phyloP scores from a whole-genome alignment of 2,329 filamentous ascomycete species.

The Verticillium longisporum region DNA sequence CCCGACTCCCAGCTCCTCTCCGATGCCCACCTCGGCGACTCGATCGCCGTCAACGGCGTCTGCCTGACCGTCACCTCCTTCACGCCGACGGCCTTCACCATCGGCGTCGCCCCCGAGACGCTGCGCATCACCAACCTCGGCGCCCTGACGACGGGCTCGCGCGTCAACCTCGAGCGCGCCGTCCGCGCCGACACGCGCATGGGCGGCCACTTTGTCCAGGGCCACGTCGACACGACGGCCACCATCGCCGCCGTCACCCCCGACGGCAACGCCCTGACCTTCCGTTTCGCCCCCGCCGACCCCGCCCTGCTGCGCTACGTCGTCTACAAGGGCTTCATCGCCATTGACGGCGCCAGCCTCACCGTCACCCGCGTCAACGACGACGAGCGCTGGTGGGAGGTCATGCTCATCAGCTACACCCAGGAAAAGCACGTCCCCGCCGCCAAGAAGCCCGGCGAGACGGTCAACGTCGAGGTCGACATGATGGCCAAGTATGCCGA shows the following conservation, averaged over 20 bases:
- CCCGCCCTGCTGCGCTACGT: constrained; percentile 72
- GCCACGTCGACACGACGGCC: constrained; percentile 89
- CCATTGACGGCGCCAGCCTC: constrained; percentile 88
- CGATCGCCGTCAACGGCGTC: constrained; percentile 90
- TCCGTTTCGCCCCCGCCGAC: constrained; percentile 71
- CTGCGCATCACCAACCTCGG: constrained; percentile 95
- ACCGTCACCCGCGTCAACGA: constrained; percentile 87
- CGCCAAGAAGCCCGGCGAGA: constrained; percentile 69
- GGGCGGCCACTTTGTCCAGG: constrained; percentile 97
- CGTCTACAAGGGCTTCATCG: constrained; percentile 93
- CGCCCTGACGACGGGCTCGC: constrained; percentile 53
- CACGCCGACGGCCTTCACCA: constrained; percentile 61
- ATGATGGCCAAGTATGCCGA: constrained; percentile 81
- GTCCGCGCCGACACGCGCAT: constrained; percentile 88
- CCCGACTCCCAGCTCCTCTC: constrained; percentile 65
- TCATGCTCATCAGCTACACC: constrained; percentile 97
- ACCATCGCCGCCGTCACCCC: constrained; percentile 63
- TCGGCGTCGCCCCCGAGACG: constrained; percentile 92
- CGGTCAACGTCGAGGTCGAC: constrained; percentile 90
- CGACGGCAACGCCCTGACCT: constrained; percentile 86
- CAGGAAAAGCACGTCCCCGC: constrained; percentile 86
- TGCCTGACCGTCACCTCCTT: constrained; percentile 79
- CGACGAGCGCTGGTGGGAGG: constrained; percentile 75
- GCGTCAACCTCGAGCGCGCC: constrained; percentile 89
- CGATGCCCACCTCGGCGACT: constrained; percentile 84